These are phyloP conservation scores for Pichia thaimueangensis DNA, from an alignment of 805 yeast species.

Conservation along the genomic window DNA sequence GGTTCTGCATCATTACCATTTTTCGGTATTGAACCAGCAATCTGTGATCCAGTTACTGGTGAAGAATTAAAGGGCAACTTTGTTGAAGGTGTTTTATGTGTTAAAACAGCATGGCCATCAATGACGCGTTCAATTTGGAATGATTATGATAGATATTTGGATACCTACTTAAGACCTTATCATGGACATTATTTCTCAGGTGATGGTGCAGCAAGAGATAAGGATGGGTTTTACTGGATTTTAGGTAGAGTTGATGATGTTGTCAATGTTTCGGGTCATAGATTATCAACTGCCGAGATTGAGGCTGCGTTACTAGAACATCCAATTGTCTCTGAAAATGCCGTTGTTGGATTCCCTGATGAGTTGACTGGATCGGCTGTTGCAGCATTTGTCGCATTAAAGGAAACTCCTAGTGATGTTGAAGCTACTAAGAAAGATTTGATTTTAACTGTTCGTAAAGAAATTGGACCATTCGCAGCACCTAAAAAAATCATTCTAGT, in stretches of 20 bases:
- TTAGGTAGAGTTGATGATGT: conserved; percentile 86
- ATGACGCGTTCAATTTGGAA: conserved; percentile 79
- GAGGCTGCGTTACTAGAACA: conserved; percentile 79
- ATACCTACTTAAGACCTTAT: conserved; percentile 77
- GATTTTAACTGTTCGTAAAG: conserved; percentile 64
- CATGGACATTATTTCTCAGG: conserved; percentile 82
- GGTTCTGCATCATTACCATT: conserved; percentile 83
- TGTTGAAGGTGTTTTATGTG: conserved; percentile 76
- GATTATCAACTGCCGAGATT: conserved; percentile 84
- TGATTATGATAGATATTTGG: conserved; percentile 67
- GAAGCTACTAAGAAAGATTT: conserved; percentile 58
- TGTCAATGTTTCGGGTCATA: conserved; percentile 80
- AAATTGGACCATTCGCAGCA: conserved; percentile 83
- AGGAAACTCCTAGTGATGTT: conserved; percentile 36
- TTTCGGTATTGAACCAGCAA: conserved; percentile 70
- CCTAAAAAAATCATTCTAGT: conserved; percentile 70
- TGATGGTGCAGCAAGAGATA: conserved; percentile 84
- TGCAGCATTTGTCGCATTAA: conserved; percentile 72
- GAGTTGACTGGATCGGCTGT: conserved; percentile 86
- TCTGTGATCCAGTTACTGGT: conserved; percentile 71
- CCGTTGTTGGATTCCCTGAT: conserved; percentile 78
- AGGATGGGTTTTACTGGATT: conserved; percentile 81
- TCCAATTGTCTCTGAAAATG: conserved; percentile 64
- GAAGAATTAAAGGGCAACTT: conserved; percentile 60
- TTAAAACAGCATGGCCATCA: conserved; percentile 76